phyloP scores from a whole-genome alignment of 345 rosid species.

The Theobroma cacao region DNA sequence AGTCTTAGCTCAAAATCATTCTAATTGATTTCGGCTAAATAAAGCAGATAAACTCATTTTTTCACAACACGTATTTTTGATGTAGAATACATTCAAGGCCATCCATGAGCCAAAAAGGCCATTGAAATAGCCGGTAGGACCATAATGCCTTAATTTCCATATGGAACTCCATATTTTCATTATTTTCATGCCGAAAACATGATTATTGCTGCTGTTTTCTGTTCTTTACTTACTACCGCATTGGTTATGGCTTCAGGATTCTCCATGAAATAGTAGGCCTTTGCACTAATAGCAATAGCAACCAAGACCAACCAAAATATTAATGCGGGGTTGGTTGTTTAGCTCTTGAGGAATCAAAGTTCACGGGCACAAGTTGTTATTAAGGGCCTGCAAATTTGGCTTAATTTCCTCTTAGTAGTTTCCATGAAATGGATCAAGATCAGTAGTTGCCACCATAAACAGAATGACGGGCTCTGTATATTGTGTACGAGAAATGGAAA shows the following conservation, averaged over 20 bases:
- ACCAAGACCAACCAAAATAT: not conserved
- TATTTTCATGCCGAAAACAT: not conserved
- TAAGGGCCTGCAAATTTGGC: no score
- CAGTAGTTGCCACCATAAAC: no score
- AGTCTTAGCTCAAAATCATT: not conserved
- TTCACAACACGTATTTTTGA: not conserved
- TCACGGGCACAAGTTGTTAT: no score
- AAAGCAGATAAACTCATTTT: not conserved
- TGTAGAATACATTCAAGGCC: not conserved
- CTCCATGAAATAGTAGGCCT: not conserved
- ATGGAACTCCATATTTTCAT: not conserved
- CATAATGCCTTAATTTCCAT: not conserved
- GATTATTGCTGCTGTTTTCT: not conserved
- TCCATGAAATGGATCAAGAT: no score
- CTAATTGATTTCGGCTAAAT: not conserved
- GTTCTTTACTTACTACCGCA: not conserved
- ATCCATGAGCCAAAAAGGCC: not conserved
- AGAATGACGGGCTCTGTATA: no score
- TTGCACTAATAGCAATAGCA: not conserved
- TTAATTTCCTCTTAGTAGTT: no score
- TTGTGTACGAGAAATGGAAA: no score
- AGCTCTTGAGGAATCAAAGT: no score
- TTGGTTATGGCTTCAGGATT: not conserved
- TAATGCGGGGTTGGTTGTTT: not conserved
- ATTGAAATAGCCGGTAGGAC: not conserved